Evolutionary conservation across 2,329 filamentous ascomycete genomes (phyloP).

Genomic region (Lecanicillium sp.): DNA sequence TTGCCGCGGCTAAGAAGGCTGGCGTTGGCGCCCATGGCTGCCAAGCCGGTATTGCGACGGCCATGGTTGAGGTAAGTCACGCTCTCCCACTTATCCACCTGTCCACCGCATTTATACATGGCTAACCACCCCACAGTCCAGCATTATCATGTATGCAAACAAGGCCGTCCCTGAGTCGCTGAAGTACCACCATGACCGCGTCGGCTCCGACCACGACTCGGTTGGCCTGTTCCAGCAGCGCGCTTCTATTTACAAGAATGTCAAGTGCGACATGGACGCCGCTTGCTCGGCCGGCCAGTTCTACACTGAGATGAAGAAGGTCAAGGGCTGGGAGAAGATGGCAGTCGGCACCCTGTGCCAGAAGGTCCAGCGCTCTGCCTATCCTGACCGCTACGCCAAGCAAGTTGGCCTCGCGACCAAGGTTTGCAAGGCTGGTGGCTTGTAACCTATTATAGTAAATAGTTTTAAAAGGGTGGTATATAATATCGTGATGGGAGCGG

Average conservation of each 20-base stretch:
- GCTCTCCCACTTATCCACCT: neutral
- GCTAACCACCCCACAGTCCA: slow-evolving; percentile 13
- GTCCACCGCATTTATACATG: neutral
- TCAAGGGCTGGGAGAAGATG: slow-evolving; percentile 20
- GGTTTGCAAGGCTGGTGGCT: slow-evolving; percentile 18
- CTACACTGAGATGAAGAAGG: slow-evolving; percentile 17
- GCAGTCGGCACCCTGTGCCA: slow-evolving; percentile 20
- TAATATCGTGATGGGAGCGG: too few species aligned
- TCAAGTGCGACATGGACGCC: slow-evolving; percentile 19
- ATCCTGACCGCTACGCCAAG: slow-evolving; percentile 17
- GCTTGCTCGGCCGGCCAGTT: slow-evolving; percentile 20
- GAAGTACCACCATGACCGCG: slow-evolving; percentile 17
- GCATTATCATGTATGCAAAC: slow-evolving; percentile 19
- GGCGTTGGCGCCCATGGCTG: slow-evolving; percentile 19
- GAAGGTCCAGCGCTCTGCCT: slow-evolving; percentile 19
- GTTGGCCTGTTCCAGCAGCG: slow-evolving; percentile 22
- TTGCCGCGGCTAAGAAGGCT: slow-evolving; percentile 16
- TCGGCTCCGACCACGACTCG: slow-evolving; percentile 20
- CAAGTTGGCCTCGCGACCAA: slow-evolving; percentile 15
- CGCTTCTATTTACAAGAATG: slow-evolving; percentile 18
- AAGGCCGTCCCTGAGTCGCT: slow-evolving; percentile 17
- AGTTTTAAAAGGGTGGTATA: too few species aligned
- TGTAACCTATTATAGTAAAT: too few species aligned
- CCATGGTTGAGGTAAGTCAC: slow-evolving; percentile 18
- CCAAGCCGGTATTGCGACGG: slow-evolving; percentile 19